A percentile compares a stretch with the other conserved stretches of the same genome.
phyloP scores from a whole-genome alignment of 2,329 filamentous ascomycete species.

The Diplodia scrobiculata region DNA sequence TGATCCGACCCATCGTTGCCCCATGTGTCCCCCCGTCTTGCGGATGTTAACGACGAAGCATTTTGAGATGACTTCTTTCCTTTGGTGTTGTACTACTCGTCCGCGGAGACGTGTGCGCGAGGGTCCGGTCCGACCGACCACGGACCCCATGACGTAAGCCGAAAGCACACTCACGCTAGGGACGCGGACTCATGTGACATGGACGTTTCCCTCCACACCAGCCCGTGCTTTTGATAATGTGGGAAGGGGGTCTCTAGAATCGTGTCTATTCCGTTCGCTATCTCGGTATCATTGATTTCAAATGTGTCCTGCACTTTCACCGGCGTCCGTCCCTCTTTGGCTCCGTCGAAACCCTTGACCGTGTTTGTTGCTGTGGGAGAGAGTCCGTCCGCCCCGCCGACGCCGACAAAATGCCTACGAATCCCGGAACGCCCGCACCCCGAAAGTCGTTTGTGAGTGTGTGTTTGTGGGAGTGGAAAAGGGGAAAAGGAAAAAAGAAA shows the following conservation, averaged over 20 bases:
- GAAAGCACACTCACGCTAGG: not conserved
- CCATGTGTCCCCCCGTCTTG: too few species aligned
- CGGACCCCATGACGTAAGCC: not conserved
- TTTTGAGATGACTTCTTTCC: too few species aligned
- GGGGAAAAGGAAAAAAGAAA: not conserved
- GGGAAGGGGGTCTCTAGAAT: conserved; percentile 7
- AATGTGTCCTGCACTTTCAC: conserved; percentile 15
- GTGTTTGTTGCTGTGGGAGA: not conserved
- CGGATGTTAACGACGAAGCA: too few species aligned
- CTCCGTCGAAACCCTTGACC: not conserved
- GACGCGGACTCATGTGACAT: conserved; percentile 2
- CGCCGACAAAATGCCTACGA: conserved; percentile 28
- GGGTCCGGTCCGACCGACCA: too few species aligned
- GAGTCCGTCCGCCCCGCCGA: conserved; percentile 8
- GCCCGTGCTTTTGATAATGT: not conserved
- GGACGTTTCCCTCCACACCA: not conserved
- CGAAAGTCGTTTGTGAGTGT: conserved; percentile 6
- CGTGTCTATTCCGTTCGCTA: conserved; percentile 25
- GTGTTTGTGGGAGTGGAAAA: not conserved
- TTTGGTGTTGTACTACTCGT: too few species aligned
- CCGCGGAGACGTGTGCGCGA: too few species aligned
- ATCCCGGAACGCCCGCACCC: conserved; percentile 19
- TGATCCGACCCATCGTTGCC: too few species aligned
- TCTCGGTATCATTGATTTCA: conserved; percentile 24
- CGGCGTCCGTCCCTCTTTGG: conserved; percentile 14